Conservation (phyloP, 2,329 filamentous ascomycete species). For the Diplodia intermedia region DNA sequence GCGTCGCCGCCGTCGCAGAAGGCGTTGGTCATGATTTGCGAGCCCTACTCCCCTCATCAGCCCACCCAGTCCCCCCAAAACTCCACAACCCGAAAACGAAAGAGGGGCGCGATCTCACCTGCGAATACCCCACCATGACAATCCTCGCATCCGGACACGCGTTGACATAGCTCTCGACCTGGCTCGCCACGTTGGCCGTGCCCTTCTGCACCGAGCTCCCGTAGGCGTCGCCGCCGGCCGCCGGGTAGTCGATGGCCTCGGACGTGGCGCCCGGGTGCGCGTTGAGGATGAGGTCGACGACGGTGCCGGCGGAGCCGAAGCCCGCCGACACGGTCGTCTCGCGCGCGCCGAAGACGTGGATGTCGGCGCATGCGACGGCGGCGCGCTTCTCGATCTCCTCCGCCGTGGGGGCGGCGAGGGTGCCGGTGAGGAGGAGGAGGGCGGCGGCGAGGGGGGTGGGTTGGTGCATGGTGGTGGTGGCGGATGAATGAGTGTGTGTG, state of each 20-base stretch:
- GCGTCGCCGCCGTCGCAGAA: conserved; percentile 15
- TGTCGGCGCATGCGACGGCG: conserved; percentile 3
- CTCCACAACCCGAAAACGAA: neutral
- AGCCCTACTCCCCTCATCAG: conserved; percentile 1
- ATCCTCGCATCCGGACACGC: conserved; percentile 65
- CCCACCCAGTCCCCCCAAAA: neutral
- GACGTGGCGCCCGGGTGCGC: conserved; percentile 10
- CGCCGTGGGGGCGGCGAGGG: conserved; percentile 44
- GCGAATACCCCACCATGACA: conserved; percentile 68
- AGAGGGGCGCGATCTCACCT: conserved; percentile 44
- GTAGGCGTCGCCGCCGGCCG: conserved; percentile 41
- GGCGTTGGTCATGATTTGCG: conserved; percentile 26
- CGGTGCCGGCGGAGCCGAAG: conserved; percentile 47
- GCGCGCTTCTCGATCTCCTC: conserved; percentile 41
- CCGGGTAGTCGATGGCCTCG: conserved; percentile 24
- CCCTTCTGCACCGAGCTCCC: conserved; percentile 3
- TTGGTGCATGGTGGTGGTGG: conserved; percentile 40
- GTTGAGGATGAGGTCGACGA: conserved; percentile 23
- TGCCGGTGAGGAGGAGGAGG: conserved; percentile 41
- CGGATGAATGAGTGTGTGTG: conserved; percentile 19
- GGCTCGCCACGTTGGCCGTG: neutral
- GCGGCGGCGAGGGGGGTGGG: conserved; percentile 36
- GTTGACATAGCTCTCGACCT: conserved; percentile 47
- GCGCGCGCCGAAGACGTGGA: conserved; percentile 28
- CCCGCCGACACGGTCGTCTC: conserved; percentile 14